Conservation (phyloP, 345 rosid genomes). For the Litchi chinensis region DNA sequence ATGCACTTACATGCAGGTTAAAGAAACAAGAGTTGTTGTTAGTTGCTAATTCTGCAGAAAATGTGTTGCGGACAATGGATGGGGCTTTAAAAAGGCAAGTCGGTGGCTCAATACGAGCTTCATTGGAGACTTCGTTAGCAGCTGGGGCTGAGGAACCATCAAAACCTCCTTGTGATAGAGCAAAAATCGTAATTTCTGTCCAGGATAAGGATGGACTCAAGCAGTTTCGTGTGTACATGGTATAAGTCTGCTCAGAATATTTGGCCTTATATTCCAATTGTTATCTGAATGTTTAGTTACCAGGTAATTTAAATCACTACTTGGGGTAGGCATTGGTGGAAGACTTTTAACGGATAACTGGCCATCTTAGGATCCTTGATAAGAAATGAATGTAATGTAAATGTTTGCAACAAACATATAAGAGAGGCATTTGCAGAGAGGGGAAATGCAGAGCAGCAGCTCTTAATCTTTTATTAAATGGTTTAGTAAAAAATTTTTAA, state of each 20-base stretch:
- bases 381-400: background rate
- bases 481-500: background rate
- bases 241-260: slow-evolving; percentile 29
- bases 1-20: slow-evolving; percentile 44
- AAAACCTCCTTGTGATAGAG: slow-evolving; percentile 45
- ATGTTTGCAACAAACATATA: background rate
- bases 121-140: slow-evolving; percentile 38
- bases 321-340: background rate
- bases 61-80: slow-evolving; percentile 55
- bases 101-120: slow-evolving; percentile 29
- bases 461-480: background rate
- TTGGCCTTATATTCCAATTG: background rate
- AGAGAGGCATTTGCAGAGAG: background rate
- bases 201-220: slow-evolving; percentile 71
- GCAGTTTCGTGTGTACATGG: slow-evolving; percentile 69
- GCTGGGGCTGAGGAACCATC: slow-evolving; percentile 36
- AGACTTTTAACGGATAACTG: background rate
- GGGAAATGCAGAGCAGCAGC: background rate
- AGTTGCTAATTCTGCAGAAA: slow-evolving; percentile 51
- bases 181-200: slow-evolving; percentile 67
- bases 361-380: background rate
- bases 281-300: background rate
- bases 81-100: slow-evolving; percentile 45
- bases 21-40: slow-evolving; percentile 74
- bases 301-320: background rate